These are phyloP conservation scores for Backusella psychrophila DNA, from an alignment of 192 early-diverging fungal genomes.

Conservation along the genomic window DNA sequence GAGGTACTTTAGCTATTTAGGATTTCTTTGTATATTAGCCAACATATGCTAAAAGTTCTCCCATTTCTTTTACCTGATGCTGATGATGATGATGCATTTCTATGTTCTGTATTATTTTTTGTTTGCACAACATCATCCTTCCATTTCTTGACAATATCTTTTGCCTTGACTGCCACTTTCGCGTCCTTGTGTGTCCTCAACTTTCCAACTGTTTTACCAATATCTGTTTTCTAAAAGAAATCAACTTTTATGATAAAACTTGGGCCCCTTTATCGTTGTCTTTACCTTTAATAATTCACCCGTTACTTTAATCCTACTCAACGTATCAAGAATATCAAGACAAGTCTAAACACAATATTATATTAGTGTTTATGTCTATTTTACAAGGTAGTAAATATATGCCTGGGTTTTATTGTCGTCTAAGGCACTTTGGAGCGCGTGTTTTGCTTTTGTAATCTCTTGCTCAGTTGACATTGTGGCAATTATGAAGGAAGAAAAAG, in stretches of 20 bases:
- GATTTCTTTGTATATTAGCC: not conserved
- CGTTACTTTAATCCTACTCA: conserved; percentile 44
- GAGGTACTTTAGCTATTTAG: not conserved
- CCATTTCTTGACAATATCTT: conserved; percentile 80
- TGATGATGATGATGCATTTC: not conserved
- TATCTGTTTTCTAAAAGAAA: conserved; percentile 18
- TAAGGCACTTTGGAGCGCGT: conserved; percentile 11
- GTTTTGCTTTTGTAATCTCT: conserved; percentile 23
- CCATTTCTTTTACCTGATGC: not conserved
- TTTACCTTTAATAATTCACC: conserved; percentile 53
- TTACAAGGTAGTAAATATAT: not conserved
- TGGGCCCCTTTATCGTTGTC: not conserved
- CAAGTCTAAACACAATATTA: conserved; percentile 21
- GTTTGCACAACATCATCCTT: conserved; percentile 56
- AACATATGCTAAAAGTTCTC: not conserved
- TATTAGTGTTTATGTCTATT: not conserved
- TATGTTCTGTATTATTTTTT: not conserved
- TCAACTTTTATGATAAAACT: not conserved
- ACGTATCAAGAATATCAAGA: conserved; percentile 31
- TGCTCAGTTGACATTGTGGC: conserved; percentile 11
- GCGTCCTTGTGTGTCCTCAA: conserved; percentile 61
- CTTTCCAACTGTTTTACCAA: conserved; percentile 75
- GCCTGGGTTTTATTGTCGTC: conserved; percentile 19
- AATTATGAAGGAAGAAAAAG: not conserved
- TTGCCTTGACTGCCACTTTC: conserved; percentile 58